These are phyloP conservation scores for Panus rudis DNA, from an alignment of 768 basidiomycete species.

Conservation along the genomic window DNA sequence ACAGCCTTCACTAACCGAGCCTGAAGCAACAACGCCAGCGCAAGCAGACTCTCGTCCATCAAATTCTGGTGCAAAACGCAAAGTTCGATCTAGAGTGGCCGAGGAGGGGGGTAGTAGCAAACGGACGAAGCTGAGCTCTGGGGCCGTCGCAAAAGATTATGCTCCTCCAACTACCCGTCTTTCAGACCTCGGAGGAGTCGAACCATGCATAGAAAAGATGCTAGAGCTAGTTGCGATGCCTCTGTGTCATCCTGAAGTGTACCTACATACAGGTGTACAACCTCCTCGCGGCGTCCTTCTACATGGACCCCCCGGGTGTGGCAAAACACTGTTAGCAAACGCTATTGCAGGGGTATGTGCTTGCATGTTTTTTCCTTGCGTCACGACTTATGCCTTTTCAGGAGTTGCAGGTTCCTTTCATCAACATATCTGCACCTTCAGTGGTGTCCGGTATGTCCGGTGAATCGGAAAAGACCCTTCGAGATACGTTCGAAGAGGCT, in stretches of 20 bases:
- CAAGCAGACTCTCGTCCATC: too few species aligned
- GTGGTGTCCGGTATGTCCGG: slow-evolving; percentile 98
- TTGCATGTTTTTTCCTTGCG: slow-evolving; percentile 1
- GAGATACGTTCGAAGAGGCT: slow-evolving; percentile 97
- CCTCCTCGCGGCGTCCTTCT: slow-evolving; percentile 88
- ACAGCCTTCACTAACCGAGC: slow-evolving; percentile 1
- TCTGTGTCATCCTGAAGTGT: slow-evolving; percentile 90
- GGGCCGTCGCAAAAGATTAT: slow-evolving; percentile 51
- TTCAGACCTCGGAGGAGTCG: slow-evolving; percentile 84
- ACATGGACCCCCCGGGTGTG: slow-evolving; percentile 95
- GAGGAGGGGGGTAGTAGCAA: slow-evolving; percentile 49
- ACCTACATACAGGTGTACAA: slow-evolving; percentile 86
- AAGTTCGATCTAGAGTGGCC: slow-evolving; percentile 41
- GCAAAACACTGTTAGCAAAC: slow-evolving; percentile 90
- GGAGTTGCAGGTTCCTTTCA: slow-evolving; percentile 92
- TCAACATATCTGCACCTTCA: slow-evolving; percentile 89
- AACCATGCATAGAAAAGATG: slow-evolving; percentile 82
- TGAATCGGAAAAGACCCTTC: slow-evolving; percentile 92
- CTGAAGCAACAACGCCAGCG: slow-evolving; percentile 13
- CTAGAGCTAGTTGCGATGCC: slow-evolving; percentile 97
- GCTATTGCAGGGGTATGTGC: slow-evolving; percentile 86
- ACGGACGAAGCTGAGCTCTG: slow-evolving; percentile 34
- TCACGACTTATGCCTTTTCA: slow-evolving; percentile 26
- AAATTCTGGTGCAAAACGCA: slow-evolving; percentile 53
- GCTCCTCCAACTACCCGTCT: slow-evolving; percentile 70